Evolutionary conservation across 106 monocot genomes (phyloP).

Genomic region (Phalaenopsis equestris): DNA sequence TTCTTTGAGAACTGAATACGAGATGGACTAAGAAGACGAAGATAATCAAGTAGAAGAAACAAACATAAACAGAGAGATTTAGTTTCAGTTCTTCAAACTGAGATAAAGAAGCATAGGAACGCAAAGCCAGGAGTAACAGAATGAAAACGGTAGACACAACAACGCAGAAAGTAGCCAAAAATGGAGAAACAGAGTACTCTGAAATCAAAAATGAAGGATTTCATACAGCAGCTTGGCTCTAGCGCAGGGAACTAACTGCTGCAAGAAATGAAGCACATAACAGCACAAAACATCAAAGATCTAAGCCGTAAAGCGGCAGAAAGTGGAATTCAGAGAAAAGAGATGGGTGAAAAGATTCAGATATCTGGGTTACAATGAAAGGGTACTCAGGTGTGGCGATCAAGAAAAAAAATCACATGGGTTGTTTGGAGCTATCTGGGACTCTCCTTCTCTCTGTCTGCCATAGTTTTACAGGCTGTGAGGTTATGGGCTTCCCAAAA

Average conservation of each 20-base stretch:
- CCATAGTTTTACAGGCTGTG: constrained; percentile 39
- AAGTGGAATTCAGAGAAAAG: neutral
- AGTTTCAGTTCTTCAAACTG: no score
- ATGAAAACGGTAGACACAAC: neutral
- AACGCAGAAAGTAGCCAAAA: neutral
- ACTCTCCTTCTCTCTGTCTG: neutral
- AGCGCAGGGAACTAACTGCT: neutral
- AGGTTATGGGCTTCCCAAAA: constrained; percentile 17
- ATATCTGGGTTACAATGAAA: constrained; percentile 3
- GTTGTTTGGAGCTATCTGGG: constrained; percentile 30
- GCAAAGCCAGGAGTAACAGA: neutral
- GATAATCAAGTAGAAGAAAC: no score
- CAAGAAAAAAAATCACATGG: constrained; percentile 27
- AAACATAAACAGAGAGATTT: no score
- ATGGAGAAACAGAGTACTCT: neutral
- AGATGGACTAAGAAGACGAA: no score
- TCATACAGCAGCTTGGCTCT: neutral
- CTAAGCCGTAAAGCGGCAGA: neutral
- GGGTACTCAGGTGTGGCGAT: constrained; percentile 1
- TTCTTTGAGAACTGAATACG: no score
- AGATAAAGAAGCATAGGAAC: neutral
- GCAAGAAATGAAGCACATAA: neutral
- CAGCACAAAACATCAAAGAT: neutral
- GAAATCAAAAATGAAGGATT: neutral
- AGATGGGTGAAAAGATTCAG: constrained; percentile 1